A percentile compares a stretch with the other conserved stretches of the same genome.
Conservation (phyloP, 148 eudicot species). For the Nyssa sinensis region DNA sequence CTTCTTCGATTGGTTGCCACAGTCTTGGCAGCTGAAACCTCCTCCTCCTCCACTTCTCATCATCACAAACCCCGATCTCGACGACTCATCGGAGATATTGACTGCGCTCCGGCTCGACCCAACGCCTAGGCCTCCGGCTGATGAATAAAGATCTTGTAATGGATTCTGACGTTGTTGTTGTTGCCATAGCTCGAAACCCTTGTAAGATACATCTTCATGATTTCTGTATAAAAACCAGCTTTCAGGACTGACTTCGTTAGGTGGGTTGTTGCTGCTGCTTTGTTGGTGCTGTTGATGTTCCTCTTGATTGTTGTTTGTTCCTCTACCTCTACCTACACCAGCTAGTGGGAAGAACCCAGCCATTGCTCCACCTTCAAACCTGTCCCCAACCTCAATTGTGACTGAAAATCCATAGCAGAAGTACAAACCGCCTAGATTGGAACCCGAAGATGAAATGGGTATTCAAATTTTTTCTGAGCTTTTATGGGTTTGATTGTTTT, state of each 20-base stretch:
- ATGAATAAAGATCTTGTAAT: conserved; percentile 35
- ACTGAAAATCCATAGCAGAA: conserved; percentile 23
- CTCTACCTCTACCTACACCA: conserved; percentile 18
- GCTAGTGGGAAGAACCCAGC: conserved; percentile 54
- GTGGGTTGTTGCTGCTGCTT: conserved; percentile 18
- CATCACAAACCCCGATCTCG: conserved; percentile 26
- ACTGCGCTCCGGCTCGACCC: conserved; percentile 23
- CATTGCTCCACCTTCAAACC: conserved; percentile 25
- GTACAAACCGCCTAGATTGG: background rate
- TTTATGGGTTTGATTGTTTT: background rate
- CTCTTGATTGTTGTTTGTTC: conserved; percentile 8
- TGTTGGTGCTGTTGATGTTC: conserved; percentile 2
- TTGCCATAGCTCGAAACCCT: conserved; percentile 58
- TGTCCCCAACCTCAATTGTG: conserved; percentile 21
- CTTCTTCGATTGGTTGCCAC: conserved; percentile 70
- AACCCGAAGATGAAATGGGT: conserved; percentile 11
- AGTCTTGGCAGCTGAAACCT: conserved; percentile 51
- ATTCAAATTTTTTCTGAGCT: background rate
- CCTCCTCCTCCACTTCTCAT: conserved; percentile 33
- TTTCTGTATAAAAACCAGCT: conserved; percentile 38
- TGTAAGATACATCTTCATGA: conserved; percentile 28
- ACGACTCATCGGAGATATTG: conserved; percentile 20
- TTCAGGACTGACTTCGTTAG: conserved; percentile 31
- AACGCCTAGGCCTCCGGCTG: conserved; percentile 25
- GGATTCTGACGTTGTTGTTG: conserved; percentile 21